A percentile compares a stretch with the other conserved stretches of the same genome.
These are phyloP conservation scores for Aspergillus sojae DNA, from an alignment of 2,329 filamentous ascomycete species.

Conservation along the genomic window DNA sequence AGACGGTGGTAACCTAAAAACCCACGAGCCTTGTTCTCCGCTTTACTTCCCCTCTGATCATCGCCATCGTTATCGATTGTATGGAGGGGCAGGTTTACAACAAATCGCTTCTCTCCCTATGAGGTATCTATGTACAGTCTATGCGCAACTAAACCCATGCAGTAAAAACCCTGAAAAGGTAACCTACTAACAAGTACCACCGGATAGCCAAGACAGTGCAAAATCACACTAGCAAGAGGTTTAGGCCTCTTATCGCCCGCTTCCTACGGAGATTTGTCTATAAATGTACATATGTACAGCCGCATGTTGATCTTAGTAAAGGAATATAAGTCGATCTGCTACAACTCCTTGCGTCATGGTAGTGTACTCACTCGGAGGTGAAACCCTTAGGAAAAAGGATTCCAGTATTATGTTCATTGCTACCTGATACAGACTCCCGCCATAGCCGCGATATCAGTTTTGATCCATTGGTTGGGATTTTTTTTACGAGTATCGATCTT, in stretches of 20 bases:
- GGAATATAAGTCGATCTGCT: neutral
- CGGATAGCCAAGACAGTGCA: neutral
- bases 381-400: neutral
- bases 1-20: slow-evolving; percentile 21
- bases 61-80: slow-evolving; percentile 3
- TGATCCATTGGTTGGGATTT: slow-evolving; percentile 9
- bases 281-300: neutral
- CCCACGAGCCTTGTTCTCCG: neutral
- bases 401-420: neutral
- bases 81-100: slow-evolving; percentile 6
- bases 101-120: neutral
- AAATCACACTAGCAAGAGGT: neutral
- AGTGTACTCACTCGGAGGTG: neutral
- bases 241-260: neutral
- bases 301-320: slow-evolving; percentile 1
- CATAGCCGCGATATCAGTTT: slow-evolving; percentile 22
- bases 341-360: slow-evolving; percentile 20
- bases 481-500: slow-evolving; percentile 1
- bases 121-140: neutral
- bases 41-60: slow-evolving; percentile 12
- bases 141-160: neutral
- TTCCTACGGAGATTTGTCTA: neutral
- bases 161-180: neutral
- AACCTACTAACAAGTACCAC: neutral
- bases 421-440: slow-evolving; percentile 15